Evolutionary conservation across 768 basidiomycete genomes (phyloP), one percentile per base, ranked within the genome.

Genomic region (Xanthoconium stramineum): DNA sequence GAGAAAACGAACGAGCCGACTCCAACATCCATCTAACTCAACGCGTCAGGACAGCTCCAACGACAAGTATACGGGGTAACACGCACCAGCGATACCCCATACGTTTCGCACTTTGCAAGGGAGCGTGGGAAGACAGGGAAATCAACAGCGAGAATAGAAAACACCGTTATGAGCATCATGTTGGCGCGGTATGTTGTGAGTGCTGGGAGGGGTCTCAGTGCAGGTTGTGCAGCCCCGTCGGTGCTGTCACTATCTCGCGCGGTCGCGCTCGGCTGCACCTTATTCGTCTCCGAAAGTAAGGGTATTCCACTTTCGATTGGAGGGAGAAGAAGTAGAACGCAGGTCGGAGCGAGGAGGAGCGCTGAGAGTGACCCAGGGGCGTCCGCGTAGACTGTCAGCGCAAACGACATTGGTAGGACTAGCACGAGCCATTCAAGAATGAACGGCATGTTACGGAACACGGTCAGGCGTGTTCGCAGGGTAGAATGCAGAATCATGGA

Each of bases 1-100:
- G 96, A 94, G 70, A 97, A 98, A 13, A 98, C 92, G 61, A 99
- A 98, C 1, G 95, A 94, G 13, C 97, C 97, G 2, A 98, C 96
- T 12, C 97, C 97, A 13, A 94, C 73, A 66, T 99, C 97, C 97
- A 98, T 99, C 96, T 99, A 58, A 33, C 17, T 52, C 8, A 40
- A 52, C 47, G 43, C 11, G 49, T 59, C 33, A 48, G 50, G 43
- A 30, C 17, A 35, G 33, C 6, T 39, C 47, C 24, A 30, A 47
- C 10, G 2, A 47, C 11, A 42, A 11, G 15, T 12, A 30, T n/a
- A 19, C 17, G 36, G 36, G 38, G 14, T 33, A 19, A 52, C 66
- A 71, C 81, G 55, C 48, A 97, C 96, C 74, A 99, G 63, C n/a
- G 94, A 97, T 1, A 92, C 91, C 0, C 97, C 96, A 72, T 84